Base-by-base conservation (phyloP, 164 flowering plant genomes). In the Aristolochia contorta region DNA sequence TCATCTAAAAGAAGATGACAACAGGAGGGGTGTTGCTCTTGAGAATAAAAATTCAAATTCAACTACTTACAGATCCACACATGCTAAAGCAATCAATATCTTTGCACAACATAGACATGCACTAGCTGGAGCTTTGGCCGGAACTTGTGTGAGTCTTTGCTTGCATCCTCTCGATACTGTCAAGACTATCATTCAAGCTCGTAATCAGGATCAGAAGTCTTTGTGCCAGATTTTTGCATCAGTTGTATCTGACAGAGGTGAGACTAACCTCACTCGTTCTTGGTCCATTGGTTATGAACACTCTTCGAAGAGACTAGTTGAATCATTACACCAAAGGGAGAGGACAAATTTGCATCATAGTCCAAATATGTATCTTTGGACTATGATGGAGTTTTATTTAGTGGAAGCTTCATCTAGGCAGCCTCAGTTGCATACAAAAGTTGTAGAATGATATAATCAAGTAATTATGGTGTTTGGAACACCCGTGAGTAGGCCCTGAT, bases 51-150 rank as follows among this genome's bases (percentile, higher is more conserved):
- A n/a, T n/a, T n/a, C 48, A 56, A n/a, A n/a, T n/a, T 60, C 62
- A 59, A 48, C 25, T 46, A 67, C 57, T 37, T 62, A 23, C 61
- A 52, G 70, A 32, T 58, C 65, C 24, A 41, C 49, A n/a, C 60
- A 22, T 53, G 69, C 69, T 63, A 79, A 72, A 54, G 56, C 77
- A 61, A 54, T 22, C 22, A 54, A 61, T 68, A 20, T 69, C 47
- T 62, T 78, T 77, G 84, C 84, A 62, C 82, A 81, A 67, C 83
- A 84, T 70, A 78, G 83, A 72, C 95, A 94, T 82, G 99, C 97
- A 69, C 72, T 90, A 78, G 94, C 99, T 4, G 99, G 99, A 61
- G 97, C 96, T 64, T 78, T 88, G 69, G 85, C 97, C 60, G 99
- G 97, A 57, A 66, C 79, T 61, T 81, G 75, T 78, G 99, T 94